Base-by-base conservation (phyloP, 1,284 basidiomycete species). In the Vanrija sp. region DNA sequence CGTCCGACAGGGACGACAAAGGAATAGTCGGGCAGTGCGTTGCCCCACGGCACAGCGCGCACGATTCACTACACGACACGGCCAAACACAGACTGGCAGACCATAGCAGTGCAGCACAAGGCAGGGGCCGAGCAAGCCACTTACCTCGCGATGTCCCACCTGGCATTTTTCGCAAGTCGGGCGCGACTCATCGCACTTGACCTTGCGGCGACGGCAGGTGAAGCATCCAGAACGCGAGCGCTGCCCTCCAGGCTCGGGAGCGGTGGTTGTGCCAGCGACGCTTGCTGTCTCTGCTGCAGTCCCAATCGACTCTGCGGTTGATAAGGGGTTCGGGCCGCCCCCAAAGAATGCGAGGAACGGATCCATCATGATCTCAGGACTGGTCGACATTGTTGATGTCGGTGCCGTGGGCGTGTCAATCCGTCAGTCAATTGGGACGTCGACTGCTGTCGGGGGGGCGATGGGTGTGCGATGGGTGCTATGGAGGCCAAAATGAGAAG, bases 131-230 rank as follows among this genome's bases (percentile, higher is more conserved):
- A 34, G 9, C 34, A 14, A 15, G 39, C 15, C 25, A 58, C 65
- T 54, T 51, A 69, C 68, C 56, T 66, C 64, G 28, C 68, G 57
- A 14, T 54, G 53, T 38, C 66, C 67, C 29, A 71, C 69, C 47
- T 59, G 58, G 39, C 59, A 61, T 39, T 67, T 69, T 28, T 64
- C 64, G 54, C 72, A 74, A 1, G 56, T 48, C 8, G 72, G 72
- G 34, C 62, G 51, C 16, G 55, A 57, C 58, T 74, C 71, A 46
- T 71, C 68, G 48, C 72, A 74, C 52, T 72, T 72, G 46, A 74
- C 68, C 49, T 73, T 74, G 12, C 72, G 59, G 14, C 57, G 46
- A 16, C 71, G 62, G 38, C 71, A 73, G 14, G 69, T 71, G 43
- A 71, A 62, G 58, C 71, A 73, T 1, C 71, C 71, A 8, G 62